Evolutionary conservation across 176 grass and related monocot species (phyloP), one percentile per base, ranked within the genome.

Genomic region (Areca catechu): DNA sequence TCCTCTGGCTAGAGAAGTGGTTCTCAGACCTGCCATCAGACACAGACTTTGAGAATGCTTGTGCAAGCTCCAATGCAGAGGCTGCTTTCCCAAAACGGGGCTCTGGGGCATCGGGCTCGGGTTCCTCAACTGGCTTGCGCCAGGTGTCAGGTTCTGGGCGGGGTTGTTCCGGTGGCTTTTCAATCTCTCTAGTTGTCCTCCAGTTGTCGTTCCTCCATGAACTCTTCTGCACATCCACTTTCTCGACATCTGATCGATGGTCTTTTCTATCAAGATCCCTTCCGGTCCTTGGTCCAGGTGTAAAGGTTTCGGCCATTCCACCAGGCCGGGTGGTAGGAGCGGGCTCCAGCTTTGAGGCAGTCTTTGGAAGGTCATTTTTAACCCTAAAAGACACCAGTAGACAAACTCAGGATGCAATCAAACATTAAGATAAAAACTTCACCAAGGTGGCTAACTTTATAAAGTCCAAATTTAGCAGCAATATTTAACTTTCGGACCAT

Each of bases 1-100:
- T 54, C 49, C 69, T 30, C 3, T 22, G 49, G 57, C 15, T 53
- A 52, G 73, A 76, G 21, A 80, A 69, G 24, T 48, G 65, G 22
- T 60, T 88, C 47, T 71, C 58, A 7, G 71, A 60, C 56, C 62
- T 50, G 2, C 28, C 74, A 85, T 78, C 83, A 6, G 92, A 75
- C 53, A 77, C 80, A 25, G 83, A 75, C 27, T 82, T 98, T 12
- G 94, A 93, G 72, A 98, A 98, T 50, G 94, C 88, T 69, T 93
- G 83, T 14, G 94, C 84, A 23, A 98, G 83, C 76, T 93, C 94
- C 75, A 98, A 56, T 5, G 94, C 76, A 16, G 66, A 79, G 19
- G 94, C 88, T 54, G 70, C 81, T 72, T 93, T 98, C 48, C 88
- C 88, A 24, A 84, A 77, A 25, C 81, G 94, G 52, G 73, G 75